Base-by-base conservation (phyloP, 2,329 filamentous ascomycete genomes). In the Periconia digitata region DNA sequence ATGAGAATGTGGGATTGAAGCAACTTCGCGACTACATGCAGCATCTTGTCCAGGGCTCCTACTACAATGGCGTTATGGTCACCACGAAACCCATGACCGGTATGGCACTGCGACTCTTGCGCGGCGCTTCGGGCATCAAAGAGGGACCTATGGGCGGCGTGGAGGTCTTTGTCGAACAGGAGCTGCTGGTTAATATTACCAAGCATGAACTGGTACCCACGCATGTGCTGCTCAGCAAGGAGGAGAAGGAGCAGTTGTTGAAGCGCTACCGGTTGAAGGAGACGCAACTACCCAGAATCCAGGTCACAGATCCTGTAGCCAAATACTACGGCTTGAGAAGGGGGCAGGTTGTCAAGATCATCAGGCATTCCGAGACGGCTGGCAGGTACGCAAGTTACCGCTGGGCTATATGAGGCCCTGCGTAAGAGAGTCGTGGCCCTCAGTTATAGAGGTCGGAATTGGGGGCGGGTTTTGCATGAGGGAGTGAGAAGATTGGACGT, bases 291-390 rank as follows among this genome's bases (percentile, higher is more conserved):
- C 94, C 94, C 4, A 83, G 94, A 47, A 96, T 99, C 63, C 84
- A 96, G 72, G 83, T 89, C 58, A 89, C 89, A 59, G 94, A 99
- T 71, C 94, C 94, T 3, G 91, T 99, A 44, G 90, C 94, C 21
- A 86, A 88, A 63, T 99, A 97, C 72, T 77, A 96, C 46, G 94
- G 94, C 12, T 77, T 99, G 54, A 87, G 89, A 77, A 83, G 92
- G 68, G 91, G 92, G 3, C 89, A 96, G 74, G 92, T 99, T 3
- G 94, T 99, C 65, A 99, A 99, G 83, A 99, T 99, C 64, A 96
- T 99, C 64, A 82, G 94, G 58, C 92, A 87, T 72, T 92, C 87
- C 67, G 94, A 97, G 79, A 99, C 94, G 47, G 94, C 94, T 13
- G 94, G 94, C 53, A 82, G 94, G 44, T 99, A 99, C 75, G 94